Base-by-base conservation (phyloP, 306 rosid species). In the Astragalus glycyphyllos region DNA sequence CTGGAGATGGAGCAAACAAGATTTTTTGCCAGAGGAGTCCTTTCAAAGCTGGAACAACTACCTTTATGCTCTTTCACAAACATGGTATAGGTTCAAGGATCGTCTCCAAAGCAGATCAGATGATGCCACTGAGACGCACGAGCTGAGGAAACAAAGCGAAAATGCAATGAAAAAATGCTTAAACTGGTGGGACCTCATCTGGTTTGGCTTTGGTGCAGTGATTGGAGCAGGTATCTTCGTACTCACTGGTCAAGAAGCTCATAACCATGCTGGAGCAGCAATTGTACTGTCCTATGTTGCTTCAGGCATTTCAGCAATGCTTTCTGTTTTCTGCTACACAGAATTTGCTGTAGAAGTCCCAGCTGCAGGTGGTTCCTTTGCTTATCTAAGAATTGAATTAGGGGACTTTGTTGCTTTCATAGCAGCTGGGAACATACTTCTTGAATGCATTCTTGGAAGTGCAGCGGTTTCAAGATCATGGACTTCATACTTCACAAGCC, bases 201-300 rank as follows among this genome's bases (percentile, higher is more conserved):
- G 96, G 97, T 85, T 91, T 5, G 97, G 97, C 10, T 79, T 91
- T 23, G 97, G 97, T 0, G 72, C 91, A 1, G 96, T 89, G 12
- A 74, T 87, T 8, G 97, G 97, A 0, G 86, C 93, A 0, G 97
- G 97, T 26, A 87, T 91, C 76, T 91, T 91, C 51, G 97, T 87
- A 9, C 61, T 87, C 11, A 87, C 96, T 1, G 97, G 97, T 7
- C 81, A 79, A 64, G 91, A 89, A 77, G 84, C 91, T 0, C 85
- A 76, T 11, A 2, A 57, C 2, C 65, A 77, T 65, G 93, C 93
- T n/a, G 97, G 97, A 3, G 75, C 93, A 0, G 96, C 91, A 5
- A 82, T 91, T 13, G 87, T 89, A 15, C 57, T 89, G 35, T 89
- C 96, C 34, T 89, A 82, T 9, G 85, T 77, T 20, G 91, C 81